Evolutionary conservation across 768 basidiomycete genomes (phyloP), one percentile per base, ranked within the genome.

Genomic region (Lentinula raphanica): DNA sequence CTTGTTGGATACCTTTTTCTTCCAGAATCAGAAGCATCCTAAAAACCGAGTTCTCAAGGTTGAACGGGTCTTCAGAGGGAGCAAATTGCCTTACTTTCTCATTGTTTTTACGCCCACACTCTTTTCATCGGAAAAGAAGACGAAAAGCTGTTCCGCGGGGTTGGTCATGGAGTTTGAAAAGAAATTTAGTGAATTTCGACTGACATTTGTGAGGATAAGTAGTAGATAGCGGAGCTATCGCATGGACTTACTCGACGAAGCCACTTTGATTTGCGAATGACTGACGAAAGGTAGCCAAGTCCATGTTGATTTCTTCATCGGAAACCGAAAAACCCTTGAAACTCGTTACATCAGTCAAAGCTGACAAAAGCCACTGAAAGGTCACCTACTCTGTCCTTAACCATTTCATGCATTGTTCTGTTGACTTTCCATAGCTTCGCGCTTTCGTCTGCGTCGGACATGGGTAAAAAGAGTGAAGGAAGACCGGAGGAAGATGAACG

Each of bases 61-160:
- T 51, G 29, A 27, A 29, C 23, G 35, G 45, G 2, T 21, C 36
- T 48, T 49, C n/a, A n/a, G 35, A 25, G 56, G 50, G 17, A 23
- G 27, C 40, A 29, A 55, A n/a, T 21, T 23, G 23, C 79, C 88
- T 56, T 70, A 97, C 96, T 94, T 96, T 76, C 94, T 80, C 93
- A 98, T 98, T 3, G 94, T 93, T 73, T 97, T 96, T 44, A 98
- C 94, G 59, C 94, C 92, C 6, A 98, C 97, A 66, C 92, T 93
- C 71, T 78, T 83, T 72, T 98, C 97, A 46, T 95, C 94, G n/a
- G 93, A 87, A 73, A 96, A 99, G 71, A 91, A 98, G 19, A 98
- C 78, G 65, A 92, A 98, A 66, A 99, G 92, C 71, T 91, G 88
- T 65, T 94, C 87, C 8, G 74, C 71, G 25, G 83, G 76, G 63